Conservation (phyloP, 257 asterid genomes). For the Solanum corneliomulleri region DNA sequence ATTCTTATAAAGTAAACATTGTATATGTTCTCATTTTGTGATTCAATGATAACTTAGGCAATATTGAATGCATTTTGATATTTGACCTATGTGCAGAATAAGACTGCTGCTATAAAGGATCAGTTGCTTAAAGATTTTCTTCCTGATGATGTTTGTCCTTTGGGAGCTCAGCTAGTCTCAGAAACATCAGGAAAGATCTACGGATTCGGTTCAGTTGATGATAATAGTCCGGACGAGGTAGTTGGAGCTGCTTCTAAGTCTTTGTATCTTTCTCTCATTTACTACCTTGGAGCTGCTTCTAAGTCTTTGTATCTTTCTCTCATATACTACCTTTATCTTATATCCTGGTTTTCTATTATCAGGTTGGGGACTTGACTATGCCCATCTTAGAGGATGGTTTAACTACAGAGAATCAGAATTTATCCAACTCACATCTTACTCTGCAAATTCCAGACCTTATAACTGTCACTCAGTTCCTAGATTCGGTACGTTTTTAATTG, state of each 20-base stretch:
- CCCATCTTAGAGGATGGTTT: slow-evolving; percentile 31
- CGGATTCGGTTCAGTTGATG: slow-evolving; percentile 17
- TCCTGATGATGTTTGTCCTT: slow-evolving; percentile 65
- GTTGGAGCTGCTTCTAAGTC: not conserved
- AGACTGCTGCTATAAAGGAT: slow-evolving; percentile 34
- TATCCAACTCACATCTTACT: slow-evolving; percentile 36
- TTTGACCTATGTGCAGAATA: slow-evolving; percentile 28
- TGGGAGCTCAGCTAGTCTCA: slow-evolving; percentile 45
- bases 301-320: not conserved
- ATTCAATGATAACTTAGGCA: not conserved
- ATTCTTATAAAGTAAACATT: slow-evolving; percentile 5
- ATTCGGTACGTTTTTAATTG: slow-evolving; percentile 37
- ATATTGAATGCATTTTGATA: not conserved
- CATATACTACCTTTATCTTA: not conserved
- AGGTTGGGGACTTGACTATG: slow-evolving; percentile 31
- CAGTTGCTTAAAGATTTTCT: slow-evolving; percentile 56
- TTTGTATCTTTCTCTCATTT: not conserved
- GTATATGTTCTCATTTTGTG: not conserved
- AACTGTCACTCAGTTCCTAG: slow-evolving; percentile 57
- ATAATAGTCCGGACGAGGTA: slow-evolving; percentile 41
- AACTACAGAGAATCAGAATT: slow-evolving; percentile 40
- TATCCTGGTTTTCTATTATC: slow-evolving; percentile 6
- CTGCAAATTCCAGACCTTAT: slow-evolving; percentile 41
- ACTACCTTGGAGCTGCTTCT: not conserved
- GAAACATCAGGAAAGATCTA: slow-evolving; percentile 37